A percentile compares a stretch with the other conserved stretches of the same genome.
Conservation (phyloP, 352 stramenopile species). For the Thraustochytrium sp. region DNA sequence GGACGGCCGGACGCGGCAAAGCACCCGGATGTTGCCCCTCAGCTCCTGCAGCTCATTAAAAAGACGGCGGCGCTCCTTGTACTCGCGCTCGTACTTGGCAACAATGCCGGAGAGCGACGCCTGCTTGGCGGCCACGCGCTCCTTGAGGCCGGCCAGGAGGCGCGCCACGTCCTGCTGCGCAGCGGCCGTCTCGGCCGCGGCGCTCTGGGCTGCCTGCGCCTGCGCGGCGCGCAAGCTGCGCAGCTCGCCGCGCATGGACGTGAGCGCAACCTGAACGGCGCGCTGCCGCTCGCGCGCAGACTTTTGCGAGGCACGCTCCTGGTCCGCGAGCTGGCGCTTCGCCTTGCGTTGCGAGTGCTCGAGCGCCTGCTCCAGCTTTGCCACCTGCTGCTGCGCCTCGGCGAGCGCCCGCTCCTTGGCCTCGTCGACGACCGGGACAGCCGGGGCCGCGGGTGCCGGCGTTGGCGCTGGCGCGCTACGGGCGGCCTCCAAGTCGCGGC, state of each 20-base stretch:
- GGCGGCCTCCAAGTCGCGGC: not conserved
- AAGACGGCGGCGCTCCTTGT: slow-evolving; percentile 60
- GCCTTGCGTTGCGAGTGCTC: not conserved
- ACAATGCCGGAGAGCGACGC: slow-evolving; percentile 62
- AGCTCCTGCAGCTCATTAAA: slow-evolving; percentile 48
- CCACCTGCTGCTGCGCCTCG: not conserved
- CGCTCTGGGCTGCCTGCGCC: not conserved
- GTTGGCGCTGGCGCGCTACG: not conserved
- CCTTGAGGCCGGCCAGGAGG: not conserved
- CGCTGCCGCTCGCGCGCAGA: not conserved
- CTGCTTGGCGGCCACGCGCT: slow-evolving; percentile 52
- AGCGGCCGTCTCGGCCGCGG: not conserved
- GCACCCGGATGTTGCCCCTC: slow-evolving; percentile 59
- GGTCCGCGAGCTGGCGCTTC: not conserved
- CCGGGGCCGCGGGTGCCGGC: not conserved
- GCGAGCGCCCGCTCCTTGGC: no score
- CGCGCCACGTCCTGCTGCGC: not conserved
- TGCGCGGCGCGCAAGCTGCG: not conserved
- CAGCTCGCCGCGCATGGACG: not conserved
- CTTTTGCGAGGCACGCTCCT: not conserved
- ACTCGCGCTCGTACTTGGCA: slow-evolving; percentile 43
- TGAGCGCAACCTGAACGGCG: not conserved
- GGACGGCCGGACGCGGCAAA: slow-evolving; percentile 66
- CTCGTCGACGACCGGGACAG: no score
- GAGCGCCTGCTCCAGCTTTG: not conserved